Conservation (phyloP, 495 filamentous ascomycete genomes). For the Choiromyces venosus region DNA sequence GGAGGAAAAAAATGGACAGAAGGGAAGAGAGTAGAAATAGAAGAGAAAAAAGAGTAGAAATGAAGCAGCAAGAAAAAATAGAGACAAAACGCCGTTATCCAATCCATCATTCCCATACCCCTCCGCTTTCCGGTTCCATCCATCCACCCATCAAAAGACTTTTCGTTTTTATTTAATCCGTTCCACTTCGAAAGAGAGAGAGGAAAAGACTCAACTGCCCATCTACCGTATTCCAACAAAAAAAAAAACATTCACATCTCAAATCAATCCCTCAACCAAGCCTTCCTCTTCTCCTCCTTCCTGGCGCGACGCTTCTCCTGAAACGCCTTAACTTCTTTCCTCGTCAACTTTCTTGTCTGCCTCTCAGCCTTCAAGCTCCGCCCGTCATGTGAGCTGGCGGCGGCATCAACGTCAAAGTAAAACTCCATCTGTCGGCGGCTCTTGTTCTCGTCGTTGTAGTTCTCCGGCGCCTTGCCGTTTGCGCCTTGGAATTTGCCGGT, state of each 20-base stretch:
- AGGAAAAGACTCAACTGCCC: not conserved
- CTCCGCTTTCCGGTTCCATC: constrained; percentile 3
- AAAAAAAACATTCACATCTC: not conserved
- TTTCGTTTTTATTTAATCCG: not conserved
- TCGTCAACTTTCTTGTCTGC: constrained; percentile 77
- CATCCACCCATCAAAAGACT: not conserved
- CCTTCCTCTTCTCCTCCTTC: constrained; percentile 91
- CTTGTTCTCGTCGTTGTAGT: constrained; percentile 85
- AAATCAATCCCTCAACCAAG: constrained; percentile 75
- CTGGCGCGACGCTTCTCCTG: constrained; percentile 64
- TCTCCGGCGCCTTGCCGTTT: constrained; percentile 57
- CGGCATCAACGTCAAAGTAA: constrained; percentile 96
- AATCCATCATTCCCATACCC: constrained; percentile 15
- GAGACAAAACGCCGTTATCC: not conserved
- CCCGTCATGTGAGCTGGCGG: constrained; percentile 88
- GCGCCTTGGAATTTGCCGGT: constrained; percentile 76
- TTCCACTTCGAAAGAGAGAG: no score
- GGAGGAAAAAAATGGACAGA: not conserved
- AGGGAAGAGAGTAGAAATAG: constrained; percentile 6
- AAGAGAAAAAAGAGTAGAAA: constrained; percentile 2
- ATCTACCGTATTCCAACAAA: not conserved
- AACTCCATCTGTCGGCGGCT: constrained; percentile 82
- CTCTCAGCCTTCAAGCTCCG: constrained; percentile 87
- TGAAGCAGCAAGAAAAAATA: constrained; percentile 8
- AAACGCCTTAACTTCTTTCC: constrained; percentile 71